Conservation (phyloP, 352 stramenopile species). For the Peronospora destructor region DNA sequence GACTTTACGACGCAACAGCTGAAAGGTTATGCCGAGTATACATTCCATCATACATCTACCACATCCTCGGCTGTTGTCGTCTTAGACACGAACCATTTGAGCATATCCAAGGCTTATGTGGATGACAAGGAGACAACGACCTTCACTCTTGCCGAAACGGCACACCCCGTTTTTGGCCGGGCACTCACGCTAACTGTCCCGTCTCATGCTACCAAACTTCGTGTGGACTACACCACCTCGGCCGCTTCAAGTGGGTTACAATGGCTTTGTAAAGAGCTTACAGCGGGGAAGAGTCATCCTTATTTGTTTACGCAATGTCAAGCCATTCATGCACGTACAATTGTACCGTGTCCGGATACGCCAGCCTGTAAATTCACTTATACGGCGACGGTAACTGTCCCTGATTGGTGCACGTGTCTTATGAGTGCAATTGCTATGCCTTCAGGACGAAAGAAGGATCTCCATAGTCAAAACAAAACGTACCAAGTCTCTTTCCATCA, state of each 20-base stretch:
- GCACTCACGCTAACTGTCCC: constrained; percentile 42
- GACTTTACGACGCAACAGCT: constrained; percentile 81
- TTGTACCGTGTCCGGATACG: constrained; percentile 95
- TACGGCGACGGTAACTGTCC: constrained; percentile 84
- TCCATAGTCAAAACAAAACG: constrained; percentile 11
- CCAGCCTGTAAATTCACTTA: constrained; percentile 93
- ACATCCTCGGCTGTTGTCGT: constrained; percentile 34
- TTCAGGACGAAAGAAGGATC: constrained; percentile 15
- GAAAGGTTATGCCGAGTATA: constrained; percentile 78
- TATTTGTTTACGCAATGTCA: constrained; percentile 94
- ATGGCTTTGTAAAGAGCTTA: constrained; percentile 91
- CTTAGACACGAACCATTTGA: constrained; percentile 84
- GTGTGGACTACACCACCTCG: constrained; percentile 77
- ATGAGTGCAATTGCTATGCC: constrained; percentile 79
- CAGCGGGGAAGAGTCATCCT: constrained; percentile 88
- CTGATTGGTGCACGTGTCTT: constrained; percentile 88
- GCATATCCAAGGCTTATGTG: constrained; percentile 50
- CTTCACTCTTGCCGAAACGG: constrained; percentile 49
- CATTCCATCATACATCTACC: constrained; percentile 38
- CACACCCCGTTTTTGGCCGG: constrained; percentile 59
- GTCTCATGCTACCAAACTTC: constrained; percentile 42
- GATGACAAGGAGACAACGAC: constrained; percentile 34
- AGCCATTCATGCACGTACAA: constrained; percentile 91
- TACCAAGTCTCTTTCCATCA: constrained; percentile 82
- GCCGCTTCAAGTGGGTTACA: constrained; percentile 71